phyloP scores from a whole-genome alignment of 495 filamentous ascomycete genomes.

The Tirmania nivea region DNA sequence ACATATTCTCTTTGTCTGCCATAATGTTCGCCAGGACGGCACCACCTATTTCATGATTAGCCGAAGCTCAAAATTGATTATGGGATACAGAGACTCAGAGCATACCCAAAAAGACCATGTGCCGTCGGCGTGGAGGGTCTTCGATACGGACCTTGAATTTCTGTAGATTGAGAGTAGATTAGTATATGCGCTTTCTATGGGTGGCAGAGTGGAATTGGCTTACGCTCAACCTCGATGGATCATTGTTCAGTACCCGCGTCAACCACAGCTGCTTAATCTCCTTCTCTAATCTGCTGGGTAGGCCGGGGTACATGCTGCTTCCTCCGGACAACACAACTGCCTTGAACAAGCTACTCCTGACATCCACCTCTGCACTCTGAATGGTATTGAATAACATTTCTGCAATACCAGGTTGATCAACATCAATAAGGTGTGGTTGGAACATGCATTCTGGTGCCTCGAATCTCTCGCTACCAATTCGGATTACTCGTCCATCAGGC shows the following conservation, averaged over 20 bases:
- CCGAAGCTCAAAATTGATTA: neutral
- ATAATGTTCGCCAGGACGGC: slow-evolving; percentile 96
- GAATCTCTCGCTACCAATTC: slow-evolving; percentile 88
- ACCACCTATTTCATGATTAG: slow-evolving; percentile 37
- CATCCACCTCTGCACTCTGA: slow-evolving; percentile 84
- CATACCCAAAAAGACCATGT: slow-evolving; percentile 67
- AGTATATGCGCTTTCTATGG: neutral
- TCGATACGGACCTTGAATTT: slow-evolving; percentile 99
- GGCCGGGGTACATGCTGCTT: slow-evolving; percentile 93
- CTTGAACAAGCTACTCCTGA: slow-evolving; percentile 81
- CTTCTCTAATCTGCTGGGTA: slow-evolving; percentile 88
- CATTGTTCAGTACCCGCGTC: slow-evolving; percentile 65
- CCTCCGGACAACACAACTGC: slow-evolving; percentile 91
- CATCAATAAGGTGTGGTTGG: slow-evolving; percentile 95
- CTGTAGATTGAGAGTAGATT: slow-evolving; percentile 22
- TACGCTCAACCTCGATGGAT: slow-evolving; percentile 75
- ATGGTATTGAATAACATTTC: slow-evolving; percentile 98
- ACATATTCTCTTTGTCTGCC: slow-evolving; percentile 96
- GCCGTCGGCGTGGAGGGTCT: slow-evolving; percentile 80
- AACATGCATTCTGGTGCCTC: slow-evolving; percentile 97
- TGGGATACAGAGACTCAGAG: neutral
- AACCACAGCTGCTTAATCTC: slow-evolving; percentile 98
- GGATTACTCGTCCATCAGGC: slow-evolving; percentile 85
- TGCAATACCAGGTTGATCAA: slow-evolving; percentile 89
- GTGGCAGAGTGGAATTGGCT: slow-evolving; percentile 15